Conservation (phyloP, 1,284 basidiomycete genomes). For the Apiotrichum akiyoshidainum region DNA sequence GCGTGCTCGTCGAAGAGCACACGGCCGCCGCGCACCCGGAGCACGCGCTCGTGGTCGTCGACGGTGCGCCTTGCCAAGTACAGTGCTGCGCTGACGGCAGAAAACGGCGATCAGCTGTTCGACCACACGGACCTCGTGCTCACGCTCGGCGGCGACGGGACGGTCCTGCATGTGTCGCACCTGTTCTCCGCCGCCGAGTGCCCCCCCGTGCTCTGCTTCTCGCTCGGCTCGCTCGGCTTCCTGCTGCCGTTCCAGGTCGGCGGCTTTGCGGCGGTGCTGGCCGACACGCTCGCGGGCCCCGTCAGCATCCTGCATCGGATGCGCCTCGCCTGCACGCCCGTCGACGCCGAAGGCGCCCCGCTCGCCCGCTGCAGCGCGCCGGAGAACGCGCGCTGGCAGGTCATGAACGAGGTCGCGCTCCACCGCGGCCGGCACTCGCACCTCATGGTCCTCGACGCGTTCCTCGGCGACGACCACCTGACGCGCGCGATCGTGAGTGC, state of each 20-base stretch:
- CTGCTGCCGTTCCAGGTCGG: conserved; percentile 74
- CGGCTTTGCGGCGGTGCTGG: conserved; percentile 63
- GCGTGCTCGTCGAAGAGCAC: conserved; percentile 38
- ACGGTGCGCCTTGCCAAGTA: too few species aligned
- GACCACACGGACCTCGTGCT: conserved; percentile 71
- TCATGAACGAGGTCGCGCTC: conserved; percentile 94
- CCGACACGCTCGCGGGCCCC: conserved; percentile 58
- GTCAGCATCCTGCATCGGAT: conserved; percentile 71
- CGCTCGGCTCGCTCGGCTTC: conserved; percentile 93
- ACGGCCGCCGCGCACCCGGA: conserved; percentile 32
- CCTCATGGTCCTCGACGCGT: conserved; percentile 88
- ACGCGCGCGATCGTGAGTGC: conserved; percentile 85
- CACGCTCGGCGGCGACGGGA: conserved; percentile 91
- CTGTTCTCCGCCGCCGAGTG: conserved; percentile 83
- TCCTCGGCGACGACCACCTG: conserved; percentile 87
- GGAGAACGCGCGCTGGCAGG: conserved; percentile 64
- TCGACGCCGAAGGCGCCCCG: conserved; percentile 59
- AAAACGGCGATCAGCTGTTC: conserved; percentile 23
- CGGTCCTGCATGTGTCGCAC: conserved; percentile 88
- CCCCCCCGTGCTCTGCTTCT: conserved; percentile 91
- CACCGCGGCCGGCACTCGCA: conserved; percentile 88
- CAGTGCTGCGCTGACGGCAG: conserved; percentile 12
- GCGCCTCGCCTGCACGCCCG: conserved; percentile 76
- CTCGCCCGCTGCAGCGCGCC: conserved; percentile 45
- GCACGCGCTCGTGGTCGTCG: conserved; percentile 30